Evolutionary conservation across 768 basidiomycete species (phyloP), one percentile per base, ranked within the genome.

Genomic region (Mycena capillaripes): DNA sequence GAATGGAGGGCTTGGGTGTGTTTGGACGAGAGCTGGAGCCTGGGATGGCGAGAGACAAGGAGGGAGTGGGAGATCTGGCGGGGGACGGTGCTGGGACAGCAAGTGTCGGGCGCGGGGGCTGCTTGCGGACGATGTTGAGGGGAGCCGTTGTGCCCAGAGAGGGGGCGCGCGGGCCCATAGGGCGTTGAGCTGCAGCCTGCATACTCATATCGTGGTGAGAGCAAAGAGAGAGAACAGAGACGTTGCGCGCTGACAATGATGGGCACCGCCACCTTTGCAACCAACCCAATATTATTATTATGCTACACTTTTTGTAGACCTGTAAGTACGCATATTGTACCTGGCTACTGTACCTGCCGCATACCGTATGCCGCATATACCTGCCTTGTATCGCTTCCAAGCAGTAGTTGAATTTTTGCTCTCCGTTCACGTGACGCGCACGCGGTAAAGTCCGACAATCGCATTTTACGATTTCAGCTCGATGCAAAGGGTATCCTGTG

Each of bases 151-250:
- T 80, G 68, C 79, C 75, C 72, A 79, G 56, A 52, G 44, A 34
- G 2, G 82, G 76, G 30, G 66, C 78, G 38, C 79, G 76, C n/a
- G 85, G 84, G 36, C 84, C 83, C 75, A 82, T 78, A 32, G 84
- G 84, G 40, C 83, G 79, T n/a, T 73, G 61, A n/a, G n/a, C n/a
- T 19, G 62, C 61, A 50, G 77, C 71, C 74, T 82, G 82, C 71
- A 83, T 78, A 36, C n/a, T 57, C 34, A n/a, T n/a, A n/a, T n/a
- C n/a, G 79, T 83, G 76, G 61, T 50, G 53, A 65, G 71, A 71
- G 52, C 23, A 29, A 21, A 23, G 57, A 70, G 70, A 16, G 38
- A 38, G 38, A 38, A n/a, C n/a, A 56, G 21, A 27, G 44, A 40
- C 65, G 71, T 58, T 81, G 62, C 48, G 38, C 36, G 32, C 19